phyloP scores from a whole-genome alignment of 208 protist species.

The Angomonas ambiguus region DNA sequence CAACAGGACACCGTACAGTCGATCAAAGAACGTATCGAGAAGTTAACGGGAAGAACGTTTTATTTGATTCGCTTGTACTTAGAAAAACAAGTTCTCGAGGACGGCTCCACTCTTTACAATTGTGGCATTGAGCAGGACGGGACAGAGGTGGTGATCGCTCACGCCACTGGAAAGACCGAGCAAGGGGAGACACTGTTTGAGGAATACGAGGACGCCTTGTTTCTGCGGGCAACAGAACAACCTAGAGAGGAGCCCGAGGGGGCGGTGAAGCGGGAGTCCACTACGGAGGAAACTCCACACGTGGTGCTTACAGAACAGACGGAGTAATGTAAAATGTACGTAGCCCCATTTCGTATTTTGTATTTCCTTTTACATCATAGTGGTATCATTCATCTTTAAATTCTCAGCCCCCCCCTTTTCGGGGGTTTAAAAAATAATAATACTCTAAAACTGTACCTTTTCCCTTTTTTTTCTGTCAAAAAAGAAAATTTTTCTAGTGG shows the following conservation, averaged over 20 bases:
- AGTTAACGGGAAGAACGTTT: slow-evolving; percentile 73
- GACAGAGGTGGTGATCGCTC: slow-evolving; percentile 76
- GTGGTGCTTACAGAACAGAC: neutral
- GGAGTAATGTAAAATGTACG: neutral
- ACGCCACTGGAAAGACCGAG: slow-evolving; percentile 60
- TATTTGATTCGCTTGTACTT: slow-evolving; percentile 76
- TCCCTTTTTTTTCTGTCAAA: neutral
- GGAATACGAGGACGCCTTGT: slow-evolving; percentile 63
- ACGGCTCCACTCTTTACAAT: slow-evolving; percentile 73
- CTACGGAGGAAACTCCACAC: neutral
- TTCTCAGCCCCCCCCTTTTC: neutral
- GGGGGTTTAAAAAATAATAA: neutral
- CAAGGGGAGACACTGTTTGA: slow-evolving; percentile 73
- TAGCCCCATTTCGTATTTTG: neutral
- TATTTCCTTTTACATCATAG: neutral
- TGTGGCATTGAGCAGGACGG: slow-evolving; percentile 75
- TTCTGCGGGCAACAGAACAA: neutral
- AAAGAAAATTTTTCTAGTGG: slow-evolving; percentile 3
- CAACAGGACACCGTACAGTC: slow-evolving; percentile 87
- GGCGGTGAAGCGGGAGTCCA: neutral
- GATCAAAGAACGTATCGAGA: slow-evolving; percentile 87
- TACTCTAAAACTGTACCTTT: neutral
- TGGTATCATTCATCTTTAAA: neutral
- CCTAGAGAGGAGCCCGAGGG: neutral
- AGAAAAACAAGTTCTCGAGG: slow-evolving; percentile 70